Conservation (phyloP, 139 green algal species). For the Chlamydomonas sphaeroides region DNA sequence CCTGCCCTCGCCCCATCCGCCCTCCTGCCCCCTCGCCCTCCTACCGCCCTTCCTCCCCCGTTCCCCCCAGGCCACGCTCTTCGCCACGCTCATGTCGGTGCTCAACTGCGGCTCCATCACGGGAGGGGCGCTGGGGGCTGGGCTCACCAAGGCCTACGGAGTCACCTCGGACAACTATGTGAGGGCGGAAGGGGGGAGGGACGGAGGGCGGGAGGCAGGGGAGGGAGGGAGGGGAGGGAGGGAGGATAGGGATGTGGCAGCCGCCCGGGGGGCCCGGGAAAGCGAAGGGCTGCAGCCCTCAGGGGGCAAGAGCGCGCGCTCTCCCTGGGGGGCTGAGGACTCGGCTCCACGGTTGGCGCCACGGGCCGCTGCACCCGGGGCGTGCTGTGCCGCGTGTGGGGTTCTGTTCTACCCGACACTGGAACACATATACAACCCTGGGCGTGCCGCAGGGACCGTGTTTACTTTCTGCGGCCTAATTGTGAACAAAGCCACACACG, state of each 20-base stretch:
- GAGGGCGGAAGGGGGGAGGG: background rate
- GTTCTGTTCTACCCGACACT: no score
- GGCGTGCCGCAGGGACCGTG: no score
- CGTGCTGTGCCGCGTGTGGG: no score
- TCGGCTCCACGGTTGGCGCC: background rate
- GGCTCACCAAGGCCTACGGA: conserved; percentile 75
- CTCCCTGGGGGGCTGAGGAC: no score
- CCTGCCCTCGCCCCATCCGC: background rate
- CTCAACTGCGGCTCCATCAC: conserved; percentile 82
- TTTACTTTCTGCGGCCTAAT: no score
- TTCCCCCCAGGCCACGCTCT: conserved; percentile 84
- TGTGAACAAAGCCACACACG: background rate
- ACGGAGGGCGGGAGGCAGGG: conserved; percentile 53
- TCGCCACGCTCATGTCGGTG: conserved; percentile 96
- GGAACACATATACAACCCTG: no score
- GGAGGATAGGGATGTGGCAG: no score
- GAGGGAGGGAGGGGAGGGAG: background rate
- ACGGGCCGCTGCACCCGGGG: no score
- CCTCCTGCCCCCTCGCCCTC: background rate
- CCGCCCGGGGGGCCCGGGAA: no score
- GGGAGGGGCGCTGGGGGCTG: conserved; percentile 36
- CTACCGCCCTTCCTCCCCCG: background rate
- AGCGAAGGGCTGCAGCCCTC: no score
- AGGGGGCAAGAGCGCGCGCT: no score
- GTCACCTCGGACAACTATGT: conserved; percentile 80